Conservation (phyloP, 495 filamentous ascomycete species). For the Rhizodiscina lignyota region DNA sequence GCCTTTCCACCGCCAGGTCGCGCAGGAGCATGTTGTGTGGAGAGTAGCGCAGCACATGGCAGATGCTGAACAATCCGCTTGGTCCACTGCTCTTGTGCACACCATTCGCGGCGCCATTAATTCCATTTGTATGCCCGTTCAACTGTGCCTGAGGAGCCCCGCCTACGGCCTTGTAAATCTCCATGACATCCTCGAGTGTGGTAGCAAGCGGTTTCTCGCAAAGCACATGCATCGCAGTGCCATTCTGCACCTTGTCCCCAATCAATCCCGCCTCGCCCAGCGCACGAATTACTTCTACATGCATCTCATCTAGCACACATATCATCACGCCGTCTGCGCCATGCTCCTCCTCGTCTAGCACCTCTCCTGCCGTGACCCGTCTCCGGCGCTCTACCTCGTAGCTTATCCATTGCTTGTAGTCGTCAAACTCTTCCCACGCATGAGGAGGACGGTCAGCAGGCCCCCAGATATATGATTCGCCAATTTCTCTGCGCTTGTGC, state of each 20-base stretch:
- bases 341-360: constrained; percentile 2
- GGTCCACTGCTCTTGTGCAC: constrained; percentile 13
- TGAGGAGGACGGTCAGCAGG: constrained; percentile 15
- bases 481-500: constrained; percentile 57
- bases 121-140: too few relatives aligned
- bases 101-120: too few relatives aligned
- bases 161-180: constrained; percentile 44
- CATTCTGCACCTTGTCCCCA: too few relatives aligned
- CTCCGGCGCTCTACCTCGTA: constrained; percentile 43
- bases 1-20: constrained; percentile 54
- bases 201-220: constrained; percentile 90
- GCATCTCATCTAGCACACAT: constrained; percentile 77
- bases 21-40: constrained; percentile 80
- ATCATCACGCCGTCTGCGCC: constrained; percentile 72
- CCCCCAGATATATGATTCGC: constrained; percentile 52
- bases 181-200: constrained; percentile 55
- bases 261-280: constrained; percentile 45
- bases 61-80: constrained; percentile 57
- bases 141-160: constrained; percentile 14
- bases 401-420: constrained; percentile 56
- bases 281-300: constrained; percentile 58
- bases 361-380: constrained; percentile 4
- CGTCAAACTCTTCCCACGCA: constrained; percentile 45
- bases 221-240: constrained; percentile 68
- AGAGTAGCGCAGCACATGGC: constrained; percentile 43